These are phyloP conservation scores for Bryopsis sp. DNA, from an alignment of 139 green algal genomes.

Conservation along the genomic window DNA sequence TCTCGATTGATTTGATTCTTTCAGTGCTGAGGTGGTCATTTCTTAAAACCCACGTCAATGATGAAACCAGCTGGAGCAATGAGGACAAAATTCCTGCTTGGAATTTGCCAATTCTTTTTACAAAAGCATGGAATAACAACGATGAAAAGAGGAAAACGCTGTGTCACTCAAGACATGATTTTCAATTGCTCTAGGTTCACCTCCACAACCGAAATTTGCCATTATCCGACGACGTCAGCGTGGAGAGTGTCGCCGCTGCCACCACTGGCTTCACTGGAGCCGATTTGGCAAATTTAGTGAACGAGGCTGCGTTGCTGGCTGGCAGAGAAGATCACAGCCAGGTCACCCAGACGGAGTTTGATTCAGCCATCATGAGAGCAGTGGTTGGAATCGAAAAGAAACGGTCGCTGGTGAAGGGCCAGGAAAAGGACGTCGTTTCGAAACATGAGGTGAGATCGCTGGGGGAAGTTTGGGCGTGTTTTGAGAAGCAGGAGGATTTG, in stretches of 20 bases:
- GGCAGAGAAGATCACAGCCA: constrained; percentile 23
- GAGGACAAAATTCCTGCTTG: no score
- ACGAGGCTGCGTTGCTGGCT: constrained; percentile 38
- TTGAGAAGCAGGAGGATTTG: neutral
- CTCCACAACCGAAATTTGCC: constrained; percentile 9
- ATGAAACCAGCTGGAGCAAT: no score
- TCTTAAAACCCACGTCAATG: no score
- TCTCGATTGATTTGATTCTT: no score
- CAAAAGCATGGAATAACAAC: no score
- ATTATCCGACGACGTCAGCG: constrained; percentile 23
- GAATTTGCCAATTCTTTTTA: no score
- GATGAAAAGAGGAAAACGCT: no score
- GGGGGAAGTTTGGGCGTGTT: neutral
- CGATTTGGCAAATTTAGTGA: constrained; percentile 60
- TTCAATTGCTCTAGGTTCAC: constrained; percentile 14
- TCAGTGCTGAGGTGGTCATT: no score
- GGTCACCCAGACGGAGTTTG: constrained; percentile 58
- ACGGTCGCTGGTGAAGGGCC: constrained; percentile 50
- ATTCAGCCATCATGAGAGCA: constrained; percentile 59
- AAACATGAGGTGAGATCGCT: constrained; percentile 60
- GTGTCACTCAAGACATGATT: no score
- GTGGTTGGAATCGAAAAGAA: constrained; percentile 93
- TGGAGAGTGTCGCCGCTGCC: constrained; percentile 30
- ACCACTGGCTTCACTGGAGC: constrained; percentile 66
- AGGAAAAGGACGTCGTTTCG: constrained; percentile 79